phyloP scores from a whole-genome alignment of 768 basidiomycete genomes.

The Amanita thiersii region DNA sequence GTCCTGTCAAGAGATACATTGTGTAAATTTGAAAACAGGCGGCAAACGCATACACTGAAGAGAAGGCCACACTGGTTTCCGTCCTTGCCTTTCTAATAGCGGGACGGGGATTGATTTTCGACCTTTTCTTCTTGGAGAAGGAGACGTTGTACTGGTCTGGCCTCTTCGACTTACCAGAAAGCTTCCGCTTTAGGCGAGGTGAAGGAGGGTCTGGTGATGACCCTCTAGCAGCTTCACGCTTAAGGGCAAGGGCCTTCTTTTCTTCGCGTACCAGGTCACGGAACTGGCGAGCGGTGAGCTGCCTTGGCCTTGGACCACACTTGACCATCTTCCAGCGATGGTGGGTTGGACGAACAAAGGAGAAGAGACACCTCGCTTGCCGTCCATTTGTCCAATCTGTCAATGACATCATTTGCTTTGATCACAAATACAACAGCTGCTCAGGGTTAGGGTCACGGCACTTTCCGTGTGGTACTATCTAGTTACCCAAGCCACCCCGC shows the following conservation, averaged over 20 bases:
- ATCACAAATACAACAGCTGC: not conserved
- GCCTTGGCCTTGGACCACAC: conserved; percentile 7
- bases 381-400: too few relatives aligned
- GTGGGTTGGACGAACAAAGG: not conserved
- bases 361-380: too few relatives aligned
- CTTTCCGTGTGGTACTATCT: conserved; percentile 27
- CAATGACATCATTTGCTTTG: not conserved
- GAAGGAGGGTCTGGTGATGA: not conserved
- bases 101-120: not conserved
- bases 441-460: conserved; percentile 28
- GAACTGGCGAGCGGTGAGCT: conserved; percentile 5
- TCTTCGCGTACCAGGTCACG: conserved; percentile 2
- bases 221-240: not conserved
- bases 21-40: not conserved
- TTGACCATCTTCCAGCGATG: conserved; percentile 10
- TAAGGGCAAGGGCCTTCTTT: not conserved
- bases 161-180: not conserved
- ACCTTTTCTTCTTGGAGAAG: conserved; percentile 5
- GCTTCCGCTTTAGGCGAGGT: conserved; percentile 2
- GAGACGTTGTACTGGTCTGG: not conserved
- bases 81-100: conserved; percentile 2
- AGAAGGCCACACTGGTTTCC: conserved; percentile 4
- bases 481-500: conserved; percentile 36
- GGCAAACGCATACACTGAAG: conserved; percentile 1
- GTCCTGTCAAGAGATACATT: not conserved